Evolutionary conservation across 108 stramenopile species (phyloP).

Genomic region (Cyclotella cryptica): DNA sequence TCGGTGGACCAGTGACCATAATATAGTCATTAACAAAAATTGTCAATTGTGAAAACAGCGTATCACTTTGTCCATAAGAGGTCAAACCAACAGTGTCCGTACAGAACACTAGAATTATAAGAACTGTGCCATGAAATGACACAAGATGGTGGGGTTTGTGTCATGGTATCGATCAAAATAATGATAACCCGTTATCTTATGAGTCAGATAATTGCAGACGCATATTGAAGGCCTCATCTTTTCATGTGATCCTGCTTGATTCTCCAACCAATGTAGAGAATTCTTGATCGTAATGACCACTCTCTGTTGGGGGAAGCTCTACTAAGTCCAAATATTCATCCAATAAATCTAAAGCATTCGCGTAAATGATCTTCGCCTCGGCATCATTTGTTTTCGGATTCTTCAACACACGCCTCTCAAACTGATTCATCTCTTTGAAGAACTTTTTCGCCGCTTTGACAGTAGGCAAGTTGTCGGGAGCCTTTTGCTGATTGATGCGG

Average conservation of each 20-base stretch:
- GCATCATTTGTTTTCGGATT: slow-evolving; percentile 57
- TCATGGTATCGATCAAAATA: no score
- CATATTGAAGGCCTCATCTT: neutral
- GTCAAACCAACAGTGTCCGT: no score
- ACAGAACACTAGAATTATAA: no score
- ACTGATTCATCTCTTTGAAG: slow-evolving; percentile 83
- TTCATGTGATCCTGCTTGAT: slow-evolving; percentile 68
- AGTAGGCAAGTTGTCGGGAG: slow-evolving; percentile 87
- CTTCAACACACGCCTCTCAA: slow-evolving; percentile 68
- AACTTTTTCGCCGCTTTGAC: slow-evolving; percentile 89
- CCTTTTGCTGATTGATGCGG: slow-evolving; percentile 87
- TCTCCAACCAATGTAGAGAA: slow-evolving; percentile 72
- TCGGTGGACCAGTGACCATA: no score
- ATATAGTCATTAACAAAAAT: no score
- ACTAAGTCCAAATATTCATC: slow-evolving; percentile 87
- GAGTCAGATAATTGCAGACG: neutral
- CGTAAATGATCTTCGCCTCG: slow-evolving; percentile 56
- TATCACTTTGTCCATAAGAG: no score
- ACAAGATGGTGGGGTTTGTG: no score
- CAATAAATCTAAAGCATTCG: slow-evolving; percentile 69
- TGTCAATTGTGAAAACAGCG: no score
- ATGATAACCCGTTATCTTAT: neutral
- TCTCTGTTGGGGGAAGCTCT: slow-evolving; percentile 85
- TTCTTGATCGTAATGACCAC: slow-evolving; percentile 82
- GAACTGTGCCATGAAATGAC: no score